A percentile compares a stretch with the other conserved stretches of the same genome.
Conservation (phyloP, 1,284 basidiomycete genomes). For the Sporisorium sorghi region DNA sequence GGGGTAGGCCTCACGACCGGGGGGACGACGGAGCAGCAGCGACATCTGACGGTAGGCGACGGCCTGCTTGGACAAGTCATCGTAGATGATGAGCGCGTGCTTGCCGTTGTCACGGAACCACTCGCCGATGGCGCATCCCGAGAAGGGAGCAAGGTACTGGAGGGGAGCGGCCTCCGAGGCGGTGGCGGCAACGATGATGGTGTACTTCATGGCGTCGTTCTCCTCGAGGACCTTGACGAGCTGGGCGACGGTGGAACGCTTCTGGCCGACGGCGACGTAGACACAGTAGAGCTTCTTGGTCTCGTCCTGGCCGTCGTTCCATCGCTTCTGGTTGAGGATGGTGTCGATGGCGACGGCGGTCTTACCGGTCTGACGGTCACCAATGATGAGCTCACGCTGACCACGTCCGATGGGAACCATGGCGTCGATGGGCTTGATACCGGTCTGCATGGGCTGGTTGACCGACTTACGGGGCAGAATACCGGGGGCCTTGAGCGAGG, state of each 20-base stretch:
- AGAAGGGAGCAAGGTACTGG: constrained; percentile 99
- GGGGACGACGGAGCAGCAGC: constrained; percentile 97
- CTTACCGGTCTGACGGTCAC: constrained; percentile 99
- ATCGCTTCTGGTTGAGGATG: constrained; percentile 99
- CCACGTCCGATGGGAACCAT: constrained; percentile 99
- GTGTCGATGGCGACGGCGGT: constrained; percentile 99
- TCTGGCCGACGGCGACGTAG: constrained; percentile 98
- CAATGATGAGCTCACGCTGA: constrained; percentile 99
- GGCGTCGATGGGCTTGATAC: constrained; percentile 99
- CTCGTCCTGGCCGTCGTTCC: constrained; percentile 98
- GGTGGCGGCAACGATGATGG: constrained; percentile 97
- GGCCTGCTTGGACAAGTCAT: constrained; percentile 99
- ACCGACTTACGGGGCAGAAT: constrained; percentile 98
- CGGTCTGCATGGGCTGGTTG: constrained; percentile 99
- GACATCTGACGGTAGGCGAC: constrained; percentile 99
- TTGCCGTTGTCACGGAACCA: constrained; percentile 99
- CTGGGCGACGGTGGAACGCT: constrained; percentile 98
- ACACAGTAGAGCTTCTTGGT: constrained; percentile 99
- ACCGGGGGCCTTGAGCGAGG: constrained; percentile 97
- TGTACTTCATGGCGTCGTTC: constrained; percentile 99
- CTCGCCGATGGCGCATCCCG: constrained; percentile 99
- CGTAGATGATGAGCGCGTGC: constrained; percentile 95
- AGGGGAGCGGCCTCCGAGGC: constrained; percentile 98
- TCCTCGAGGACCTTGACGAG: constrained; percentile 99
- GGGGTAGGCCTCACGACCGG: constrained; percentile 99